A percentile compares a stretch with the other conserved stretches of the same genome.
Conservation (phyloP, 805 yeast genomes). For the Ogataea corticis region DNA sequence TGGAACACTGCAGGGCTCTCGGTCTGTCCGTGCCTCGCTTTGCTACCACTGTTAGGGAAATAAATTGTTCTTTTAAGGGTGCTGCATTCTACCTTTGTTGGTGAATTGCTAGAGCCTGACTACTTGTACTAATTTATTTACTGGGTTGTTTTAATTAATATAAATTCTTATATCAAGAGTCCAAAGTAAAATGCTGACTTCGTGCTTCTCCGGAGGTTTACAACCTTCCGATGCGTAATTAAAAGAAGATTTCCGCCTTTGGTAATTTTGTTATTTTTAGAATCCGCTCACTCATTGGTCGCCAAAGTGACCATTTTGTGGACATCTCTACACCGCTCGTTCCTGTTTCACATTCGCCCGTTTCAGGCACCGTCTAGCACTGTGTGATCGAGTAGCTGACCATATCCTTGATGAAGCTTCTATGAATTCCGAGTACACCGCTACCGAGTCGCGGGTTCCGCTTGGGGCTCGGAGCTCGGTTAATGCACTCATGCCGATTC, state of each 20-base stretch:
- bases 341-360: neutral
- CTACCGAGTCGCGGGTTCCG: no score
- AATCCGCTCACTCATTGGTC: neutral
- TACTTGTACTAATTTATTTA: conserved; percentile 21
- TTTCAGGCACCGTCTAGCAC: no score
- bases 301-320: no score
- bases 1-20: conserved; percentile 1
- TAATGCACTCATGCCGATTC: no score
- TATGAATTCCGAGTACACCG: no score
- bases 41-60: conserved; percentile 2
- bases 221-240: no score
- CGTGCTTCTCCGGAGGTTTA: no score
- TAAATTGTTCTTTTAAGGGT: conserved; percentile 7
- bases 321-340: neutral
- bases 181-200: neutral
- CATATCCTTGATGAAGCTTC: no score
- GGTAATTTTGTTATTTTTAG: neutral
- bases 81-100: neutral
- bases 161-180: conserved; percentile 1
- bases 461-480: no score
- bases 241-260: neutral
- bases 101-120: conserved; percentile 3
- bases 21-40: neutral
- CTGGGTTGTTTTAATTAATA: conserved; percentile 15
- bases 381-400: no score